Evolutionary conservation across 306 rosid species (phyloP).

Genomic region (Vachellia collinsii): DNA sequence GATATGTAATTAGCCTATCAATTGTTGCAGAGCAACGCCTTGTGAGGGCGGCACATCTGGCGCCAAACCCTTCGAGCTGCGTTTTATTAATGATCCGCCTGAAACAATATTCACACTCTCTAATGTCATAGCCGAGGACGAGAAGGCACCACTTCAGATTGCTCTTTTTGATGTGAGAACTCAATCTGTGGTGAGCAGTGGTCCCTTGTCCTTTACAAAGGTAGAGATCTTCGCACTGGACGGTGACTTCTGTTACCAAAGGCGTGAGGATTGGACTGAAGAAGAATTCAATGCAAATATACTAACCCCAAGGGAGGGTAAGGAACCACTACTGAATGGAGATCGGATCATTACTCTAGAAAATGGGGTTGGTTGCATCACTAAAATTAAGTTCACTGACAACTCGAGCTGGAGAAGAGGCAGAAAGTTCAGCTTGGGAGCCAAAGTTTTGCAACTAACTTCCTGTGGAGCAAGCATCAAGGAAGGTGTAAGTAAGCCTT

Average conservation of each 20-base stretch:
- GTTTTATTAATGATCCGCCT: slow-evolving; percentile 45
- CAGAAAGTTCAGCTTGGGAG: slow-evolving; percentile 53
- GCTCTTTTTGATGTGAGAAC: slow-evolving; percentile 42
- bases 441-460: slow-evolving; percentile 24
- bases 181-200: slow-evolving; percentile 31
- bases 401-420: slow-evolving; percentile 54
- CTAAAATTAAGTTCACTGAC: slow-evolving; percentile 39
- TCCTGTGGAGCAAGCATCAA: slow-evolving; percentile 37
- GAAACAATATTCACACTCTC: slow-evolving; percentile 45
- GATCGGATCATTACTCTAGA: slow-evolving; percentile 25
- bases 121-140: slow-evolving; percentile 38
- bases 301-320: slow-evolving; percentile 43
- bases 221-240: slow-evolving; percentile 44
- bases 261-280: slow-evolving; percentile 47
- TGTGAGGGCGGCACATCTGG: slow-evolving; percentile 46
- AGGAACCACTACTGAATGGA: slow-evolving; percentile 48
- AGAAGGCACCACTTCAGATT: slow-evolving; percentile 24
- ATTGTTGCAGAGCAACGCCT: slow-evolving; percentile 44
- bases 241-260: slow-evolving; percentile 46
- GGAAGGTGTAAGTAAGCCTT: slow-evolving; percentile 50
- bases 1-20: not conserved
- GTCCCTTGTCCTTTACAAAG: slow-evolving; percentile 47
- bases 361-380: slow-evolving; percentile 36
- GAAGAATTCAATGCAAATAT: slow-evolving; percentile 38
- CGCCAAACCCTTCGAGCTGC: slow-evolving; percentile 49